Conservation (phyloP, 352 stramenopile genomes). For the Globisporangium takayamanum region DNA sequence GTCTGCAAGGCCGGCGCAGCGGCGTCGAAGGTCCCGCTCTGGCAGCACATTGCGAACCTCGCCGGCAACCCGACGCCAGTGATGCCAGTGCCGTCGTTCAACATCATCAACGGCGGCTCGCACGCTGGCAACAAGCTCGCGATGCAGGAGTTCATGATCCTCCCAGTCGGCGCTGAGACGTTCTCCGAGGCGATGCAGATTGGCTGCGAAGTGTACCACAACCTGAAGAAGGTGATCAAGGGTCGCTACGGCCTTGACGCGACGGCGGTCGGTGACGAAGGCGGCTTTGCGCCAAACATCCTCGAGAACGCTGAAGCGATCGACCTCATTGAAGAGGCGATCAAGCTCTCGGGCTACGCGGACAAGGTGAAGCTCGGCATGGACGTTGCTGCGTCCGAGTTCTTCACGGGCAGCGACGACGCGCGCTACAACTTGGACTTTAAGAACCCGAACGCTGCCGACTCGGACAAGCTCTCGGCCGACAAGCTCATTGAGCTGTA, state of each 20-base stretch:
- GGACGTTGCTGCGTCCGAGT: constrained; percentile 98
- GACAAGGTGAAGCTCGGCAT: constrained; percentile 96
- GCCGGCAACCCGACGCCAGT: constrained; percentile 92
- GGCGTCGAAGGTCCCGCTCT: constrained; percentile 94
- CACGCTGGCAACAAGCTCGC: constrained; percentile 98
- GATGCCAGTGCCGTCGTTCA: constrained; percentile 98
- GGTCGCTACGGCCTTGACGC: constrained; percentile 96
- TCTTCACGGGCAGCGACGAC: constrained; percentile 93
- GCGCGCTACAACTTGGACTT: constrained; percentile 99
- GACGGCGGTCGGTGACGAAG: constrained; percentile 98
- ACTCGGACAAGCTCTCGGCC: constrained; percentile 87
- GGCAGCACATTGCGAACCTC: constrained; percentile 97
- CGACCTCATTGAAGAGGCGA: constrained; percentile 97
- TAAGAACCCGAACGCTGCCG: constrained; percentile 90
- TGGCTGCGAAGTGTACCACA: constrained; percentile 98
- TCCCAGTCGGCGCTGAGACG: constrained; percentile 86
- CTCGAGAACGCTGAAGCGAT: constrained; percentile 96
- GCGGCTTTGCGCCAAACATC: constrained; percentile 97
- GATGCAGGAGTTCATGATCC: constrained; percentile 99
- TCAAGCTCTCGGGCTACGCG: constrained; percentile 93
- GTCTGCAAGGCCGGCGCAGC: constrained; percentile 95
- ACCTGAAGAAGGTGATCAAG: constrained; percentile 99
- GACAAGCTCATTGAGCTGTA: constrained; percentile 96
- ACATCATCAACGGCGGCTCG: constrained; percentile 99
- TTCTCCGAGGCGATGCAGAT: constrained; percentile 98